phyloP scores from a whole-genome alignment of 495 filamentous ascomycete species.

The Talaromyces wortmannii region DNA sequence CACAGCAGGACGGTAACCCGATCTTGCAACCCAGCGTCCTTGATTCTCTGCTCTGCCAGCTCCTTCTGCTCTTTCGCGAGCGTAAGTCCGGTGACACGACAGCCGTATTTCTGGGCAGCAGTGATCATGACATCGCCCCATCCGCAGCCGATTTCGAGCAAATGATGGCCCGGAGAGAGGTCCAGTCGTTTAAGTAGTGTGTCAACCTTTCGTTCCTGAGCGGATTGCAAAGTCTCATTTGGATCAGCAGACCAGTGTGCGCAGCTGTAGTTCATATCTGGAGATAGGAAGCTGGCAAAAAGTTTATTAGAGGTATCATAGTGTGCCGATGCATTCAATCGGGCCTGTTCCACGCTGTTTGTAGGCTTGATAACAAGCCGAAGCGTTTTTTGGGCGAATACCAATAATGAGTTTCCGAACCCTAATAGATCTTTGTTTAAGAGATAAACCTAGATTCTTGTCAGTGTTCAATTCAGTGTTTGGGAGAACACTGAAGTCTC shows the following conservation, averaged over 20 bases:
- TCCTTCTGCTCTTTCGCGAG: conserved; percentile 54
- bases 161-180: conserved; percentile 55
- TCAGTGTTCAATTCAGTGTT: no score
- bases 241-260: conserved; percentile 53
- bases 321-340: conserved; percentile 60
- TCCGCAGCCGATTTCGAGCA: conserved; percentile 64
- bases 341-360: conserved; percentile 59
- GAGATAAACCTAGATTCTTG: conserved; percentile 8
- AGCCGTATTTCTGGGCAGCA: conserved; percentile 51
- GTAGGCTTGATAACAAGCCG: conserved; percentile 42
- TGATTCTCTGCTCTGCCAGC: conserved; percentile 52
- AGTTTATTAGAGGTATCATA: conserved; percentile 72
- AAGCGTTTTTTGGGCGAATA: not conserved
- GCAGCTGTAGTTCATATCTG: conserved; percentile 73
- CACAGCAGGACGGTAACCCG: conserved; percentile 50
- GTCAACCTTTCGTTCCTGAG: conserved; percentile 58
- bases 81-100: conserved; percentile 56
- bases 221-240: conserved; percentile 50
- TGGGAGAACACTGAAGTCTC: not conserved
- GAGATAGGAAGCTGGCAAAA: conserved; percentile 64
- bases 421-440: conserved; percentile 2
- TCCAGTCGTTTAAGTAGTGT: conserved; percentile 53
- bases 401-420: conserved; percentile 2
- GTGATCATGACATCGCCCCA: conserved; percentile 64
- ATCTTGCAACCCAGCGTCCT: conserved; percentile 39